Evolutionary conservation across 1,284 basidiomycete genomes (phyloP), one percentile per base, ranked within the genome.

Genomic region (Malassezia brasiliensis): DNA sequence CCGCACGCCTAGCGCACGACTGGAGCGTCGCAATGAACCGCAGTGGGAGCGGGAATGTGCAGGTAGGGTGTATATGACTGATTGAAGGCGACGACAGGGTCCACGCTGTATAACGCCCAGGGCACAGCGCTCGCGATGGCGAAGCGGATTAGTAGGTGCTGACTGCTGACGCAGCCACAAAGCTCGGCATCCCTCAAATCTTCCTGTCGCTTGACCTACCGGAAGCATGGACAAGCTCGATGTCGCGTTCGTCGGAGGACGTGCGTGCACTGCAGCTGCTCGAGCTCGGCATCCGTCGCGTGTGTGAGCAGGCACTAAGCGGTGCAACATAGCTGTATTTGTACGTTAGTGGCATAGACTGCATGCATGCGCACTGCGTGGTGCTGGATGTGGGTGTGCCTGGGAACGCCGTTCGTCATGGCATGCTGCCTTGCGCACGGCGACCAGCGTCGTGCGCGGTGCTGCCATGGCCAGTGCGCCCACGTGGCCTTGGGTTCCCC

Each of bases 201-300:
- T 52, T 62, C 7, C 61, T 68, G 28, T 60, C 59, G 15, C 56
- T 68, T n/a, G 56, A 63, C 39, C 14, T 68, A 1, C 66, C 66
- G 0, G 32, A 39, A 0, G 6, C 56, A 9, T 46, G 64, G 20
- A 44, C 53, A 0, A 38, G 52, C 17, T 28, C 22, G 0, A 17
- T 30, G 20, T 31, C 55, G 11, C 50, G 58, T 14, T 36, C 49
- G 2, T 46, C 61, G n/a, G 39, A 64, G 28, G 61, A 68, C 35
- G 50, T 59, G 14, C 31, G 22, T 1, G 64, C 62, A 1, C 59
- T 66, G 2, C 52, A 64, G 12, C 49, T 54, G 0, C 49, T 68
- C 5, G 66, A 68, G 56, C 56, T 56, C 15, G 64, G 59, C 3
- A 20, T 67, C 2, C 42, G 59, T 15, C 57, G 61, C 31, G 46